Percentiles rank a stretch among this genome's conserved stretches.
Evolutionary conservation across 805 yeast genomes (phyloP).

Genomic region (Hyphopichia homilentoma): DNA sequence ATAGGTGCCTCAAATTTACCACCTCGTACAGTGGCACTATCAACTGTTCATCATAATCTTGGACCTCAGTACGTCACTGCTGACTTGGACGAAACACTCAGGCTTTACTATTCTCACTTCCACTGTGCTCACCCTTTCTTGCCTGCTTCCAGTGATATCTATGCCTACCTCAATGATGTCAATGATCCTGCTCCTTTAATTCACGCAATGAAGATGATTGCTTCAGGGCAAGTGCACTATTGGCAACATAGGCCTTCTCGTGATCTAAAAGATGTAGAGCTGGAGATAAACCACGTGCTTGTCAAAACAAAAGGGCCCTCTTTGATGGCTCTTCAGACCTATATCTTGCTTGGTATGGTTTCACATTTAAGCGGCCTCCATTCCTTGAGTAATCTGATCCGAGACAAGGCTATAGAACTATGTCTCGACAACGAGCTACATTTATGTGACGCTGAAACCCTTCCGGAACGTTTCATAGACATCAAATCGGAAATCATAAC

Average conservation of each 20-base stretch:
- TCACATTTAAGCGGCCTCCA: slow-evolving; percentile 1
- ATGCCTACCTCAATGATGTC: slow-evolving; percentile 2
- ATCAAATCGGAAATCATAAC: background rate
- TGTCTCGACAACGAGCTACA: background rate
- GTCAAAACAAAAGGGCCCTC: background rate
- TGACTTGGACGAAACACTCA: slow-evolving; percentile 4
- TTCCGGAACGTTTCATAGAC: slow-evolving; percentile 1
- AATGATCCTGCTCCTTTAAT: background rate
- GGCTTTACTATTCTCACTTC: slow-evolving; percentile 9
- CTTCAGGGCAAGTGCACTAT: background rate
- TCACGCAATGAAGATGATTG: slow-evolving; percentile 1
- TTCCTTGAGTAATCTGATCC: background rate
- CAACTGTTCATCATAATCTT: background rate
- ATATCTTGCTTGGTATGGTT: background rate
- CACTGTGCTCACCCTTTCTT: slow-evolving; percentile 4
- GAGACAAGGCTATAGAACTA: slow-evolving; percentile 1
- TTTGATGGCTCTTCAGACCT: slow-evolving; percentile 1
- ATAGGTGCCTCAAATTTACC: too few relatives aligned
- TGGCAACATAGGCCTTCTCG: background rate
- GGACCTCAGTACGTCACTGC: background rate
- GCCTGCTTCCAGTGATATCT: slow-evolving; percentile 9
- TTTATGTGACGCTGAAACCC: slow-evolving; percentile 1
- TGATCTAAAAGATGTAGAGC: background rate
- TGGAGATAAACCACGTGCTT: background rate
- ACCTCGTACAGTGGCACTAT: background rate